Percentiles rank a stretch among this genome's conserved stretches.
These are phyloP conservation scores for Tulasnella sp. DNA, from an alignment of 768 basidiomycete species.

Conservation along the genomic window DNA sequence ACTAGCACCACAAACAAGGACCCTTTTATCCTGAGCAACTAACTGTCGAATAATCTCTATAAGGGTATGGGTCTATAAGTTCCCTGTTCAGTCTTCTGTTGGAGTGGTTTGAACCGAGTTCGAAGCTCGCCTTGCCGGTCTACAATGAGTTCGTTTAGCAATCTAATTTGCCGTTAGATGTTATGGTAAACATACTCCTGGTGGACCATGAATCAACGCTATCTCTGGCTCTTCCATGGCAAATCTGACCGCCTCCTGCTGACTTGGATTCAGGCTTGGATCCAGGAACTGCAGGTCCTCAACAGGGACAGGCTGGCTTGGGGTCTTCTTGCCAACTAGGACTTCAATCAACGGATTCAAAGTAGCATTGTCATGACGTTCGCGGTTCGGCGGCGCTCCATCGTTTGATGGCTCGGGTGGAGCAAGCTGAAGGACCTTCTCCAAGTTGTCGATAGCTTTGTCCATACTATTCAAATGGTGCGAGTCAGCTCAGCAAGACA, in stretches of 20 bases:
- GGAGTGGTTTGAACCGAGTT: neutral
- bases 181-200: conserved; percentile 36
- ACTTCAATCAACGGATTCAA: conserved; percentile 45
- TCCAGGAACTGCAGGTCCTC: conserved; percentile 56
- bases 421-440: conserved; percentile 28
- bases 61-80: conserved; percentile 69
- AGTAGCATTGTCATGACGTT: conserved; percentile 33
- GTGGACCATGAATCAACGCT: conserved; percentile 95
- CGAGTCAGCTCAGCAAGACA: neutral
- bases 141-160: conserved; percentile 29
- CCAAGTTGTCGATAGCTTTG: conserved; percentile 57
- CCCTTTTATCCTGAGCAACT: conserved; percentile 29
- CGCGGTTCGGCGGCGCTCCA: neutral
- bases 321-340: conserved; percentile 49
- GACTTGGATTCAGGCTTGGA: conserved; percentile 63
- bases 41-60: conserved; percentile 89
- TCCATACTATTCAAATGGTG: conserved; percentile 57
- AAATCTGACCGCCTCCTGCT: conserved; percentile 73
- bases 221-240: conserved; percentile 71
- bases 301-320: conserved; percentile 30
- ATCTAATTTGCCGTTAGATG: neutral
- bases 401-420: conserved; percentile 2
- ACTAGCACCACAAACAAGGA: conserved; percentile 87
- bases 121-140: conserved; percentile 46
- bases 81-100: neutral